Conservation (phyloP, 169 alveolate species). For the Eimeria praecox region DNA sequence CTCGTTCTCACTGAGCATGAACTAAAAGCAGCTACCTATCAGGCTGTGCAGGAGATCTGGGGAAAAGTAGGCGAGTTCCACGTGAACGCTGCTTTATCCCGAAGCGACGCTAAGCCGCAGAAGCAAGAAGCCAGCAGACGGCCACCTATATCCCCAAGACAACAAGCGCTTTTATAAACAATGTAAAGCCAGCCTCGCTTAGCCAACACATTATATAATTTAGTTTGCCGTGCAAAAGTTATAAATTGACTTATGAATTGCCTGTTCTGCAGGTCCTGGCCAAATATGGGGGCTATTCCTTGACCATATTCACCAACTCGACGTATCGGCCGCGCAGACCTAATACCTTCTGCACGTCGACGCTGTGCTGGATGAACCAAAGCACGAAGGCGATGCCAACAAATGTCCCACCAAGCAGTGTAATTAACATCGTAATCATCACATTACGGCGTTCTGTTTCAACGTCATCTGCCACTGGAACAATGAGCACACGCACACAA, state of each 20-base stretch:
- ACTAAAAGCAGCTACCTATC: neutral
- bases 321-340: constrained; percentile 70
- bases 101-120: neutral
- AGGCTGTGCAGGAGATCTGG: neutral
- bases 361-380: constrained; percentile 74
- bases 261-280: neutral
- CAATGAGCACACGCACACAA: constrained; percentile 30
- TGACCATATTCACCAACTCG: constrained; percentile 69
- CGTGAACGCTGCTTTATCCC: neutral
- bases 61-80: neutral
- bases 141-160: neutral
- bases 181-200: neutral
- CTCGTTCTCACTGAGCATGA: neutral
- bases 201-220: too few relatives aligned
- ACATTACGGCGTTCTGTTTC: constrained; percentile 51
- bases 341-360: constrained; percentile 63
- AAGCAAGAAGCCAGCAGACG: neutral
- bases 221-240: neutral
- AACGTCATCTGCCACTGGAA: constrained; percentile 69
- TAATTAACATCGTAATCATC: constrained; percentile 39
- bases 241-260: neutral
- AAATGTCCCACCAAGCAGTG: constrained; percentile 52
- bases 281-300: neutral
- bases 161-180: neutral
- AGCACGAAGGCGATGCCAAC: constrained; percentile 58